Conservation (phyloP, 768 basidiomycete genomes). For the Rhizopogon sp. region DNA sequence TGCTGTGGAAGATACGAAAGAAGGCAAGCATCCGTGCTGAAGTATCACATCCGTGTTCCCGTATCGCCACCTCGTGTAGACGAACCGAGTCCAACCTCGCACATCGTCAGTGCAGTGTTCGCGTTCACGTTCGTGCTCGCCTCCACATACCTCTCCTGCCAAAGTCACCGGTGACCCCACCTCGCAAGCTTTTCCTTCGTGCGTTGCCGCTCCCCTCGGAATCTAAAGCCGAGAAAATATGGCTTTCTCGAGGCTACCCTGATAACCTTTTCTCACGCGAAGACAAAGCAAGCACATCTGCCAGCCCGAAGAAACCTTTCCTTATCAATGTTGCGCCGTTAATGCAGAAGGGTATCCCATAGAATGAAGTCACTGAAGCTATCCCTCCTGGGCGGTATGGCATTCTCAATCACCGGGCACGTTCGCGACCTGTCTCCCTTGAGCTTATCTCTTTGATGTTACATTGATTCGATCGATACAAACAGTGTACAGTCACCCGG, state of each 20-base stretch:
- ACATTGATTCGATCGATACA: too few relatives aligned
- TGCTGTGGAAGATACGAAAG: constrained; percentile 5
- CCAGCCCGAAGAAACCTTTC: too few relatives aligned
- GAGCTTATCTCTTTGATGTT: too few relatives aligned
- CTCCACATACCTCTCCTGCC: constrained; percentile 5
- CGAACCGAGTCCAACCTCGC: constrained; percentile 25
- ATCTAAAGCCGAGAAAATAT: constrained; percentile 28
- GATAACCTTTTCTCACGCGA: constrained; percentile 66
- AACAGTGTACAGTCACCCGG: too few relatives aligned
- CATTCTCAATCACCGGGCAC: too few relatives aligned
- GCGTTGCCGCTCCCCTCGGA: constrained; percentile 22
- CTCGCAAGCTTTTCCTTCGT: constrained; percentile 17
- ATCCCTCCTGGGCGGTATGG: too few relatives aligned
- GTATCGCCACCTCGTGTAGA: constrained; percentile 61
- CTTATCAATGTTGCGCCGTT: too few relatives aligned
- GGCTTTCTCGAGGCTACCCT: constrained; percentile 54
- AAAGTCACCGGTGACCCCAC: constrained; percentile 20
- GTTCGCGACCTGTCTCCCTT: too few relatives aligned
- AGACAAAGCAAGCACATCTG: constrained; percentile 11
- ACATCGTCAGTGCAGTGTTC: constrained; percentile 17
- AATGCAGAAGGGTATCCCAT: too few relatives aligned
- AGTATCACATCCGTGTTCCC: constrained; percentile 34
- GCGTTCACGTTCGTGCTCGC: constrained; percentile 5
- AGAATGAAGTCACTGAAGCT: too few relatives aligned
- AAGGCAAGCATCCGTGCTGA: constrained; percentile 23